Base-by-base conservation (phyloP, 768 basidiomycete species). In the Rhodotorula taiwanensis region DNA sequence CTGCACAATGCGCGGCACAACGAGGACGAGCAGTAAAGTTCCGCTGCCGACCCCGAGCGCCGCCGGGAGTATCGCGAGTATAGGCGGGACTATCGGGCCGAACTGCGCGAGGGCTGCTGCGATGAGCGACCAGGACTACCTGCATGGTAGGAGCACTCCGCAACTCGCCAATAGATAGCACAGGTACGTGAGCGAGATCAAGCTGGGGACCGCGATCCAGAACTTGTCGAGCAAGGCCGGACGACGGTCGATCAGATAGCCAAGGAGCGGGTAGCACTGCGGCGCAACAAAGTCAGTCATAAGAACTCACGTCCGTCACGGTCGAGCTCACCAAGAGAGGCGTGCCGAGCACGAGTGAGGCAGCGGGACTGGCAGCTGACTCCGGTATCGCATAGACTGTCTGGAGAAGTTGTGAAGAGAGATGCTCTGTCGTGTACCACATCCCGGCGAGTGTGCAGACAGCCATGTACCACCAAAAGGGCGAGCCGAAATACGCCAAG, bases 391-490 rank as follows among this genome's bases (percentile, higher is more conserved):
- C 42, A 31, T 67, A 67, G 14, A 62, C 47, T 18, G 49, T 39
- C 44, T 67, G 52, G 2, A 67, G 41, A 31, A 67, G 34, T 11
- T 60, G 56, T 25, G 56, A 47, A 14, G 70, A 45, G 31, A 62
- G 54, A 21, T 64, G 64, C 31, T 69, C 60, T 30, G 67, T 61
- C 21, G 64, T 57, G 47, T 71, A 66, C 70, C 70, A 71, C 4
- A 27, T n/a, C 2, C 70, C 70, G 23, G 70, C 70, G 36, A 62
- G 41, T 4, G 36, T 56, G 47, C 65, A 67, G 34, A 67, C 52
- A 20, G 43, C 28, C 27, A 67, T 43, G 60, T 67, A 67, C 15
- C 28, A 54, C 53, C 60, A 67, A 52, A 62, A 62, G 0, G 56
- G 41, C 25, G 50, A 44, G 27, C 65, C 65, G 34, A 61, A 61